Base-by-base conservation (phyloP, 345 rosid species). In the Cochlearia excelsa region DNA sequence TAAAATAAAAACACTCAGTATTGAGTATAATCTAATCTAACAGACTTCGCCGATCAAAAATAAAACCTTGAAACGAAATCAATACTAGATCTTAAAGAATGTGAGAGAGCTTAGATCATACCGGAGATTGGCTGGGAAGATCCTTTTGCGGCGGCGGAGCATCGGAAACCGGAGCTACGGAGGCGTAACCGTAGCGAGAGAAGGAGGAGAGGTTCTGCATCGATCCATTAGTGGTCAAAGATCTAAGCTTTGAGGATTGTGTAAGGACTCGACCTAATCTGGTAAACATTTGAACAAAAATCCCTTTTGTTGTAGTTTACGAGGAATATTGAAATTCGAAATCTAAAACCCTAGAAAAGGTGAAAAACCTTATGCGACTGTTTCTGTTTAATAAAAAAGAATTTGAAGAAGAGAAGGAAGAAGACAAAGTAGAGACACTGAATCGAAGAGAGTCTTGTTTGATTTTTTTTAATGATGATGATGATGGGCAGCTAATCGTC, bases 191-290 rank as follows among this genome's bases (percentile, higher is more conserved):
- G 26, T 46, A 76, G 53, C 75, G 78, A 0, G 78, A 61, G 72
- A 74, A 44, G 26, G 51, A 34, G 30, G 46, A 44, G 37, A 55
- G 9, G 50, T 61, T 72, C 10, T 69, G 73, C 30, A 72, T 29
- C 37, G 59, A 44, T 38, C 68, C 71, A 49, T 59, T 42, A 39
- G 70, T 31, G 39, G 26, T 61, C 1, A 78, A 43, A 29, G 81
- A 72, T 30, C 64, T 57, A n/a, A 78, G 54, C 74, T 77, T 82
- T 47, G 78, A 71, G 27, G 77, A 35, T 49, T 60, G 80, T 7
- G 59, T 37, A 42, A 63, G 30, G 51, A 74, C 55, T 72, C 87
- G 75, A 66, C 64, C 63, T 76, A 85, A 87, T 71, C 90, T 82
- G 16, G 79, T 52, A 11, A 85, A 63, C 97, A 87, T 90, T 61